Evolutionary conservation across 495 filamentous ascomycete species (phyloP).

Genomic region (Penicillium paxilli): DNA sequence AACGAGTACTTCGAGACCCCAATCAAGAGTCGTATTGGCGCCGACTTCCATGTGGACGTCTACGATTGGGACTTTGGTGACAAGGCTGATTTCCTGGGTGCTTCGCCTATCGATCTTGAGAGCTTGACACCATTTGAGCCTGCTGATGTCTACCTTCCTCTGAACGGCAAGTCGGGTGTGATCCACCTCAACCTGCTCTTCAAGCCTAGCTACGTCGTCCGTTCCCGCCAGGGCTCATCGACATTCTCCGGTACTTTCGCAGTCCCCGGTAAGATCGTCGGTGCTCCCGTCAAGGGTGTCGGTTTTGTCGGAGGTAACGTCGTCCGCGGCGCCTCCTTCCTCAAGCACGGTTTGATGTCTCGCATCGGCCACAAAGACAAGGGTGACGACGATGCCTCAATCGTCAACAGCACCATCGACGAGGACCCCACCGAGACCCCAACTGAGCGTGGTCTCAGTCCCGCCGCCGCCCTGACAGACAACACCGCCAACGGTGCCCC

Average conservation of each 20-base stretch:
- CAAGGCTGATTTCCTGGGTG: constrained; percentile 83
- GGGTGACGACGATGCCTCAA: constrained; percentile 53
- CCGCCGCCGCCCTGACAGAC: constrained; percentile 33
- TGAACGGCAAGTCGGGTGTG: constrained; percentile 88
- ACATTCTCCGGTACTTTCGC: constrained; percentile 94
- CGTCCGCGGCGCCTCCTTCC: constrained; percentile 82
- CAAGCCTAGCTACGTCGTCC: constrained; percentile 87
- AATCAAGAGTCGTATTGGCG: constrained; percentile 77
- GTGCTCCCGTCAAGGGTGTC: constrained; percentile 89
- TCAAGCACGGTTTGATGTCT: constrained; percentile 72
- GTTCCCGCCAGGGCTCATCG: constrained; percentile 83
- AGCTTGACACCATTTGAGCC: constrained; percentile 80
- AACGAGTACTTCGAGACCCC: constrained; percentile 91
- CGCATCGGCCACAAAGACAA: constrained; percentile 53
- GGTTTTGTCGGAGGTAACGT: constrained; percentile 78
- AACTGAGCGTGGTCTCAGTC: constrained; percentile 38
- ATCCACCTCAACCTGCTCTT: constrained; percentile 87
- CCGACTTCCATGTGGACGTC: constrained; percentile 80
- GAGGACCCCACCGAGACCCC: constrained; percentile 41
- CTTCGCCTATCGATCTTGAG: constrained; percentile 73
- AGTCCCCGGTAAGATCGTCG: constrained; percentile 87
- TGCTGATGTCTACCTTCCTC: constrained; percentile 66
- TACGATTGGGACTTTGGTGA: constrained; percentile 96
- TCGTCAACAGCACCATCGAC: constrained; percentile 13
- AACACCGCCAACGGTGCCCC: constrained; percentile 21